Evolutionary conservation across 345 rosid genomes (phyloP).

Genomic region (Diplotaxis tenuifolia): DNA sequence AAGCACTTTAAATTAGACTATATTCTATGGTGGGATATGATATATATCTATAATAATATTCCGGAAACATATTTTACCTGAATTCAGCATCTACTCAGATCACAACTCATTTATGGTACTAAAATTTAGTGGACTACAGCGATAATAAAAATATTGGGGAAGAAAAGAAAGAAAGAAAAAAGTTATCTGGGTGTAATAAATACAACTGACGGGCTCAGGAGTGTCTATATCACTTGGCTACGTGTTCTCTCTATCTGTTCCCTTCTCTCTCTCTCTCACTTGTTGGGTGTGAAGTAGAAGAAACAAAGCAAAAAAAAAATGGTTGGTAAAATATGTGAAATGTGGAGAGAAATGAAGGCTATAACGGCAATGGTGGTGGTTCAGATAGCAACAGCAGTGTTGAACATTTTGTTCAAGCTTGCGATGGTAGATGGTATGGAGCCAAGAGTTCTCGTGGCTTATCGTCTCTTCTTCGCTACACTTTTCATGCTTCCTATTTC

Average conservation of each 20-base stretch:
- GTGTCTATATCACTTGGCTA: neutral
- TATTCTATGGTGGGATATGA: conserved; percentile 2
- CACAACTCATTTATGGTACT: conserved; percentile 22
- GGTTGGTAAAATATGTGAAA: conserved; percentile 19
- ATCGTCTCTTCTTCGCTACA: conserved; percentile 41
- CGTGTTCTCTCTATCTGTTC: neutral
- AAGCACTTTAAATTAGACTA: neutral
- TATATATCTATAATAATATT: conserved; percentile 13
- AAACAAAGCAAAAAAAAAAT: neutral
- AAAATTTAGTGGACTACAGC: conserved; percentile 24
- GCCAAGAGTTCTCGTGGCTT: conserved; percentile 39
- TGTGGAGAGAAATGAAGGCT: conserved; percentile 29
- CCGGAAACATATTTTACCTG: conserved; percentile 9
- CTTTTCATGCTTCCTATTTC: conserved; percentile 38
- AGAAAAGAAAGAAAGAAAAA: neutral
- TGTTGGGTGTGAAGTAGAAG: neutral
- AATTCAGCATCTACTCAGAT: neutral
- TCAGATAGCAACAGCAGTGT: conserved; percentile 36
- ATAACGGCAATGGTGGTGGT: conserved; percentile 39
- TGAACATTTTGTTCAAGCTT: conserved; percentile 41
- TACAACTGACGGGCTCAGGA: conserved; percentile 18
- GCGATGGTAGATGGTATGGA: conserved; percentile 41
- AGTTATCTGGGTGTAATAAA: conserved; percentile 15
- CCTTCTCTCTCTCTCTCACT: neutral
- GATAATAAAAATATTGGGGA: neutral